Conservation (phyloP, 2,329 filamentous ascomycete species). For the Neopestalotiopsis clavispora region DNA sequence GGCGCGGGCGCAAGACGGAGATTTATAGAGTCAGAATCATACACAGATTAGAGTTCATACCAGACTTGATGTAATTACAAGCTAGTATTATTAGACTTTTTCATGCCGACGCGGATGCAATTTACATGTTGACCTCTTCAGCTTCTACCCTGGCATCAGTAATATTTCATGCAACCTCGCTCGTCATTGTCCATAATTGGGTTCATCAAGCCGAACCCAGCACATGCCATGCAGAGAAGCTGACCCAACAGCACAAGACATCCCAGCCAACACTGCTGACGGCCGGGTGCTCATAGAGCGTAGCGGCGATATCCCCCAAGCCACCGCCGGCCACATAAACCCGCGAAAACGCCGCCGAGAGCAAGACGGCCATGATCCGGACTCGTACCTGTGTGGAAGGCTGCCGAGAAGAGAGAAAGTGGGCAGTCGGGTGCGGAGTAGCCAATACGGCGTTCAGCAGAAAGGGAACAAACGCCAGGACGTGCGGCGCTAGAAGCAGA, state of each 20-base stretch:
- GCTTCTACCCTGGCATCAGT: too few species aligned
- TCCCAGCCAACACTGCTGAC: constrained; percentile 34
- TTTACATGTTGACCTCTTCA: too few species aligned
- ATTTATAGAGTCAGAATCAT: background rate
- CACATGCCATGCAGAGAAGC: constrained; percentile 24
- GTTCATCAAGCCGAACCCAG: background rate
- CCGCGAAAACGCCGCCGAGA: background rate
- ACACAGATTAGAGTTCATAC: background rate
- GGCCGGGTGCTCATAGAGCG: constrained; percentile 28
- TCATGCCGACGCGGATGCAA: too few species aligned
- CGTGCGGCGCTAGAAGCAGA: constrained; percentile 28
- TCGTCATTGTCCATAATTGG: too few species aligned
- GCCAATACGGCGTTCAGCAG: constrained; percentile 17
- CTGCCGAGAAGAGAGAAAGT: background rate
- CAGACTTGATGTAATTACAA: background rate
- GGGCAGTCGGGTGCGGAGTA: background rate
- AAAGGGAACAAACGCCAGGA: constrained; percentile 30
- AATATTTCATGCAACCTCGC: too few species aligned
- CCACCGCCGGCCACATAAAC: background rate
- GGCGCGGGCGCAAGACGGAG: background rate
- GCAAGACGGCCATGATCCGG: background rate
- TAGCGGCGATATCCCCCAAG: background rate
- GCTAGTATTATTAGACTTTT: background rate
- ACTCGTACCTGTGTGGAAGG: background rate
- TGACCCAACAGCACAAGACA: constrained; percentile 33